These are phyloP conservation scores for Penicillium cinerascens DNA, from an alignment of 495 filamentous ascomycete genomes.

Conservation along the genomic window DNA sequence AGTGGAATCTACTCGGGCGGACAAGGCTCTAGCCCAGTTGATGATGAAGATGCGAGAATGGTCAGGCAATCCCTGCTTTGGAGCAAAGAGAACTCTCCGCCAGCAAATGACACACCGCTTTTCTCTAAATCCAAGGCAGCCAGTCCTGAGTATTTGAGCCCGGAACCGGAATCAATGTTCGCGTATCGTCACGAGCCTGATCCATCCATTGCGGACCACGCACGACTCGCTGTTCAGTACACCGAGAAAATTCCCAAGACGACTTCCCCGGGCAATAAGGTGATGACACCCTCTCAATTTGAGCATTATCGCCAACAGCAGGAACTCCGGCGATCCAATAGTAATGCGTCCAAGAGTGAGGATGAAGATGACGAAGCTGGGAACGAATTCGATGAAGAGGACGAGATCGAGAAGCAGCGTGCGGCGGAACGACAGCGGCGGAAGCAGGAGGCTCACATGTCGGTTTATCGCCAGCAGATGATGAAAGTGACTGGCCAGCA, in stretches of 20 bases:
- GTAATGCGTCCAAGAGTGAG: slow-evolving; percentile 43
- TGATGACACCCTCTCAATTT: slow-evolving; percentile 88
- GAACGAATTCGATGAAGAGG: slow-evolving; percentile 73
- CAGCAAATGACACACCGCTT: slow-evolving; percentile 45
- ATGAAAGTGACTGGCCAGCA: slow-evolving; percentile 89
- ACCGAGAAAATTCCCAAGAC: slow-evolving; percentile 39
- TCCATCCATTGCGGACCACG: slow-evolving; percentile 50
- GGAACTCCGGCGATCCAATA: slow-evolving; percentile 57
- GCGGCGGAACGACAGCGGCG: slow-evolving; percentile 70
- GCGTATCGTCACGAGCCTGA: slow-evolving; percentile 33
- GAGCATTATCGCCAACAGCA: slow-evolving; percentile 79
- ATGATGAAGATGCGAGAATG: slow-evolving; percentile 68
- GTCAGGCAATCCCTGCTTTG: slow-evolving; percentile 57
- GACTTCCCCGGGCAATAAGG: slow-evolving; percentile 56
- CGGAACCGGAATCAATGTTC: slow-evolving; percentile 19
- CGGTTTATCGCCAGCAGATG: slow-evolving; percentile 92
- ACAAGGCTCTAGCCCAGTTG: slow-evolving; percentile 42
- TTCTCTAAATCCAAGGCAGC: slow-evolving; percentile 37
- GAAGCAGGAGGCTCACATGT: slow-evolving; percentile 87
- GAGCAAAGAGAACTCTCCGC: slow-evolving; percentile 34
- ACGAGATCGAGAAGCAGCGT: slow-evolving; percentile 72
- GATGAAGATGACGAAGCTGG: slow-evolving; percentile 35
- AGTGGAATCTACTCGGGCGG: slow-evolving; percentile 43
- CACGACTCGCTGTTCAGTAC: slow-evolving; percentile 51
- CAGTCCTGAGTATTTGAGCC: slow-evolving; percentile 9